Percentiles rank a stretch among this genome's conserved stretches.
Conservation (phyloP, 257 asterid species). For the Solanum etuberosum region DNA sequence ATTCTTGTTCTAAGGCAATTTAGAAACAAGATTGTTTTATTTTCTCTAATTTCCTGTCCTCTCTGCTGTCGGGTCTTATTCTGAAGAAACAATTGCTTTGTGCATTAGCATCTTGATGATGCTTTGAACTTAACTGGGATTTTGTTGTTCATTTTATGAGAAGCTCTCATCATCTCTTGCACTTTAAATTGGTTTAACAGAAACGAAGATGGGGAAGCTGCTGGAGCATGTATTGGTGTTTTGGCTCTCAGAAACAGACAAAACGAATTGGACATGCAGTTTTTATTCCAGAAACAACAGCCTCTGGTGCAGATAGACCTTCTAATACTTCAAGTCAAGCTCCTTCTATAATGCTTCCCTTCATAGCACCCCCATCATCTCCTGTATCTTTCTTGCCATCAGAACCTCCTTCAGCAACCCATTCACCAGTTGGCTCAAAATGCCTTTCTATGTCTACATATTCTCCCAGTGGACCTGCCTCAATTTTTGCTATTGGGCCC, state of each 20-base stretch:
- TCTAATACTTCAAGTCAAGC: conserved; percentile 38
- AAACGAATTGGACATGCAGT: conserved; percentile 69
- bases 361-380: conserved; percentile 89
- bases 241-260: conserved; percentile 50
- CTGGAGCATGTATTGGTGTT: conserved; percentile 78
- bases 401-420: conserved; percentile 70
- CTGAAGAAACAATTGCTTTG: background rate
- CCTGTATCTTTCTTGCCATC: conserved; percentile 88
- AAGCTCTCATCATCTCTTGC: background rate
- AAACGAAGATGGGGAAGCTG: conserved; percentile 80
- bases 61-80: background rate
- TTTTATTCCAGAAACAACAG: conserved; percentile 48
- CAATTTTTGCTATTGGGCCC: conserved; percentile 89
- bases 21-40: background rate
- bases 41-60: background rate
- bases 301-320: conserved; percentile 27
- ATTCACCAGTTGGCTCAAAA: conserved; percentile 58
- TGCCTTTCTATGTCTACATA: conserved; percentile 59
- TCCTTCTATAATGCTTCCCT: conserved; percentile 51
- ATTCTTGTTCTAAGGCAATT: background rate
- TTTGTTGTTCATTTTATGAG: background rate
- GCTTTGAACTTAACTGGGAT: background rate
- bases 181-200: conserved; percentile 22
- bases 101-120: background rate
- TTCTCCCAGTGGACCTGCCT: conserved; percentile 76